Base-by-base conservation (phyloP, 2,329 filamentous ascomycete species). In the Clarireedia monteithiana region DNA sequence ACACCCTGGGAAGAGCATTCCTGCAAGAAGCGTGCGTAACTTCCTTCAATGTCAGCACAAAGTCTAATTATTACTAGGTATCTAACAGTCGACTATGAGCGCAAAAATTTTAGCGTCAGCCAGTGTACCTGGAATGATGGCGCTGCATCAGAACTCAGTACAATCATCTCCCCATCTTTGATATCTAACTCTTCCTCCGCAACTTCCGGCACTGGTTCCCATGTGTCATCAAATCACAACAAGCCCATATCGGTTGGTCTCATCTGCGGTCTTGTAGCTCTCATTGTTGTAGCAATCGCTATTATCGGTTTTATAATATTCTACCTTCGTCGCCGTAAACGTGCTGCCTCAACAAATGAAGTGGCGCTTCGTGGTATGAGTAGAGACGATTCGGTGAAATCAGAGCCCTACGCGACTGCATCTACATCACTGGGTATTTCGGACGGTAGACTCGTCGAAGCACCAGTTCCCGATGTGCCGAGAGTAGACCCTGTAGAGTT, bases 1-100 rank as follows among this genome's bases (percentile, higher is more conserved):
- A 69, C 59, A 72, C 68, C 5, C 62, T 74, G 48, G 71, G 72
- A 14, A 67, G 72, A 27, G 63, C 65, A 2, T 73, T 74, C 55
- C 60, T 73, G 3, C 72, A 74, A 62, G 72, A 74, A 62, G 68
- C 69, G 55, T 66, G 60, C 47, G 57, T 57, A n/a, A 4, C n/a
- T 14, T 6, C 12, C 15, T 15, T 23, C 12, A 1, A 20, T 12
- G 36, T 52, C 6, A 20, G 17, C 5, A n/a, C 15, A 15, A 12
- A 44, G 6, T 3, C 55, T 60, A 34, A 60, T 20, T 14, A 3
- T 17, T 14, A 17, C n/a, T 26, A 62, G 60, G 20, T 67, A 67
- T 47, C 42, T 69, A 15, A 67, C 60, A 4, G 65, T 63, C 3
- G 61, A 68, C 56, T 68, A 67, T 50, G 61, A 68, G 5, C 60